phyloP scores from a whole-genome alignment of 2,329 filamentous ascomycete genomes.

The Fusarium proliferatum region DNA sequence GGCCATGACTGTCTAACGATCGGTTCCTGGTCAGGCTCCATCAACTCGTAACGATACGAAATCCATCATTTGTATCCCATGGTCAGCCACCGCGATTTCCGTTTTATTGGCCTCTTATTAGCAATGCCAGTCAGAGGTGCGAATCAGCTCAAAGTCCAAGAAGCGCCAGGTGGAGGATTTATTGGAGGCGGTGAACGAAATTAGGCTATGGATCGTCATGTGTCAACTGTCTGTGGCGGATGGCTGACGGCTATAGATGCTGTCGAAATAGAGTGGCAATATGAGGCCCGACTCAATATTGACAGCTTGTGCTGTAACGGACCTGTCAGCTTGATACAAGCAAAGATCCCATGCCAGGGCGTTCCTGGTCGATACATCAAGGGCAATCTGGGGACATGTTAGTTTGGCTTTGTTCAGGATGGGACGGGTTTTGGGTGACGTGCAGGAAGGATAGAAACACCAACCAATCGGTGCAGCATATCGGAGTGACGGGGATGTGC shows the following conservation, averaged over 20 bases:
- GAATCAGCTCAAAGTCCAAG: slow-evolving; percentile 16
- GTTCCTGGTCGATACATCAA: slow-evolving; percentile 33
- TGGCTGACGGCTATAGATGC: slow-evolving; percentile 4
- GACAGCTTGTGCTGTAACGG: not conserved
- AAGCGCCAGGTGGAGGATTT: slow-evolving; percentile 17
- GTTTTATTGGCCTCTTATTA: slow-evolving; percentile 13
- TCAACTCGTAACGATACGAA: slow-evolving; percentile 11
- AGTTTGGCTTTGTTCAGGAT: slow-evolving; percentile 33
- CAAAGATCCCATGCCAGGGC: slow-evolving; percentile 10
- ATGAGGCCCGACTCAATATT: not conserved
- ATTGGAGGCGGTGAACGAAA: slow-evolving; percentile 39
- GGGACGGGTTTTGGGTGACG: slow-evolving; percentile 38
- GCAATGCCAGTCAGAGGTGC: slow-evolving; percentile 22
- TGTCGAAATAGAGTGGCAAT: slow-evolving; percentile 17
- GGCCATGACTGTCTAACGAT: slow-evolving; percentile 9
- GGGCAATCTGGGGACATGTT: slow-evolving; percentile 33
- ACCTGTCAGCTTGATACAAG: slow-evolving; percentile 18
- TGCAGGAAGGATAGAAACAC: slow-evolving; percentile 35
- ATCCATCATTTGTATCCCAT: slow-evolving; percentile 23
- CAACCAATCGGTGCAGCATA: slow-evolving; percentile 37
- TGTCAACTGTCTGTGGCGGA: slow-evolving; percentile 34
- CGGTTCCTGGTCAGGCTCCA: slow-evolving; percentile 25
- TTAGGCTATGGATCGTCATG: slow-evolving; percentile 33
- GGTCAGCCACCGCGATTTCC: slow-evolving; percentile 17
- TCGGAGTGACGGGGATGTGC: slow-evolving; percentile 24